Evolutionary conservation across 441 rosid genomes (phyloP).

Genomic region (Aquilaria agallochum): DNA sequence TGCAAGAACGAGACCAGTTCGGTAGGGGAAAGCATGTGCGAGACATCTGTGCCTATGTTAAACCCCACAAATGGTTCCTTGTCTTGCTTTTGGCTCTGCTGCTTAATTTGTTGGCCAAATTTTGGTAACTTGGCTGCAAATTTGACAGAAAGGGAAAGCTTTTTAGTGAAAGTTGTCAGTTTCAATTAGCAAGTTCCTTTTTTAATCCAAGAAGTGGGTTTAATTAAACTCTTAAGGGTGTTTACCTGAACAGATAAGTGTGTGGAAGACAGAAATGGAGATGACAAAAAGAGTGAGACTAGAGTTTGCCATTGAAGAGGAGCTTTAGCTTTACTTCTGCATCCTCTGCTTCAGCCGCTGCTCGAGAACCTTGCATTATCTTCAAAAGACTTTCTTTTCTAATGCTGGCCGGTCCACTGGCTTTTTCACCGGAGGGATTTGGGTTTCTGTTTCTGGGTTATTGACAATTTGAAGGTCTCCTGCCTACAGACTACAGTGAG

Average conservation of each 20-base stretch:
- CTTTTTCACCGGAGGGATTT: neutral
- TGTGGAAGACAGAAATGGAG: conserved; percentile 26
- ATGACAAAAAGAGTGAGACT: conserved; percentile 27
- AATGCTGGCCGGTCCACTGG: neutral
- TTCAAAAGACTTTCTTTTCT: conserved; percentile 12
- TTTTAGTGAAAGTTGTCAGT: too few species aligned
- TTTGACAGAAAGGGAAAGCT: neutral
- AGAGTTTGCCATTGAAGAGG: conserved; percentile 63
- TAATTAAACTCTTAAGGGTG: conserved; percentile 2
- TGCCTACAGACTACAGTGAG: neutral
- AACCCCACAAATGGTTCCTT: conserved; percentile 78
- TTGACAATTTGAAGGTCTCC: conserved; percentile 15
- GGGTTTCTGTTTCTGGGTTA: conserved; percentile 3
- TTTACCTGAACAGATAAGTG: conserved; percentile 29
- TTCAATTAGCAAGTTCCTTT: too few species aligned
- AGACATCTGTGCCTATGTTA: conserved; percentile 80
- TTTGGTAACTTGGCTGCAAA: conserved; percentile 29
- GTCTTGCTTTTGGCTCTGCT: conserved; percentile 43
- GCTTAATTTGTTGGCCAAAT: conserved; percentile 29
- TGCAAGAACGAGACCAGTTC: conserved; percentile 69
- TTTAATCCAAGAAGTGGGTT: neutral
- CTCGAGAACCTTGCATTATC: conserved; percentile 76
- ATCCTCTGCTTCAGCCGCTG: conserved; percentile 48
- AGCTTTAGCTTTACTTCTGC: conserved; percentile 37
- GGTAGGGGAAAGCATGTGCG: conserved; percentile 43